phyloP scores from a whole-genome alignment of 768 basidiomycete species.

The Leccinum barrowsii region DNA sequence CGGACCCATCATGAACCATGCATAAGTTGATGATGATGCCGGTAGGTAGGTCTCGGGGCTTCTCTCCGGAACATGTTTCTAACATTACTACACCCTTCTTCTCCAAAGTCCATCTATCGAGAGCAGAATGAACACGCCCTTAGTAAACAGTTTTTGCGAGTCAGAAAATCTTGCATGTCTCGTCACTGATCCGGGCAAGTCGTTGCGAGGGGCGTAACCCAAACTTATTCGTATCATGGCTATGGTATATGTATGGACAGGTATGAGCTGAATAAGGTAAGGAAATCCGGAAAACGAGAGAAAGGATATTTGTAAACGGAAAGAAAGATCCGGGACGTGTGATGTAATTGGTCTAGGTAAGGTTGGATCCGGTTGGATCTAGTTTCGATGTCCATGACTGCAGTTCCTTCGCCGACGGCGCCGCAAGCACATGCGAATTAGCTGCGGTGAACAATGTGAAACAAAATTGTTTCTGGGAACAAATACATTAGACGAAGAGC shows the following conservation, averaged over 20 bases:
- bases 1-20: background rate
- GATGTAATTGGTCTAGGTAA: conserved; percentile 30
- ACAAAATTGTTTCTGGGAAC: conserved; percentile 68
- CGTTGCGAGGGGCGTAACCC: conserved; percentile 2
- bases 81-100: background rate
- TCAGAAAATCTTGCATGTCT: conserved; percentile 1
- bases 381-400: conserved; percentile 81
- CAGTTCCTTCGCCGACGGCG: conserved; percentile 77
- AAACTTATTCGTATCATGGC: conserved; percentile 6
- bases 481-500: conserved; percentile 3
- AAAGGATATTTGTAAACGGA: background rate
- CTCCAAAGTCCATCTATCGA: conserved; percentile 13
- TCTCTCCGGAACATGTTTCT: conserved; percentile 4
- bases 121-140: background rate
- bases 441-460: conserved; percentile 91
- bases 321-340: background rate
- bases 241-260: conserved; percentile 29
- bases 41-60: conserved; percentile 7
- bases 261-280: conserved; percentile 21
- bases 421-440: conserved; percentile 87
- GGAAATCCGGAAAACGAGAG: background rate
- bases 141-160: background rate
- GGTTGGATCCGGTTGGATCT: conserved; percentile 71
- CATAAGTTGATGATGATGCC: conserved; percentile 3
- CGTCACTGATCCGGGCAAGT: conserved; percentile 1